A percentile compares a stretch with the other conserved stretches of the same genome.
phyloP scores from a whole-genome alignment of 2,329 filamentous ascomycete species.

The Penicillium sp. region DNA sequence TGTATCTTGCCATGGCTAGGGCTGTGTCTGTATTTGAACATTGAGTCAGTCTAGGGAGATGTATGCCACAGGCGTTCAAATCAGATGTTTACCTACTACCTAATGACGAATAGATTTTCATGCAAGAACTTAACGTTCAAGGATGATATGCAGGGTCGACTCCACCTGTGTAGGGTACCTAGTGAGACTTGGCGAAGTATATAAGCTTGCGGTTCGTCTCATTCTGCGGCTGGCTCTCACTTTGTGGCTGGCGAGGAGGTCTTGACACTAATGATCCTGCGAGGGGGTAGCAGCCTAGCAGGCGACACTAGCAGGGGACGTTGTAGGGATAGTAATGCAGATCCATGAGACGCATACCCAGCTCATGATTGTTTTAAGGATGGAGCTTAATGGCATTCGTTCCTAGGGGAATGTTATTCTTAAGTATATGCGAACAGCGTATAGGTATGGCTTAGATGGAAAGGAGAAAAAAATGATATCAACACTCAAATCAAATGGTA shows the following conservation, averaged over 20 bases:
- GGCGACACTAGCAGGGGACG: too few species aligned
- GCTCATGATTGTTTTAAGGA: too few species aligned
- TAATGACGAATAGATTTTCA: neutral
- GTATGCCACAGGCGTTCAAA: too few species aligned
- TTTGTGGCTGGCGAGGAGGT: neutral
- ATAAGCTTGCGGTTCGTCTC: neutral
- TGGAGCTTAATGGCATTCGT: too few species aligned
- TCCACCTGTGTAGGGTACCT: too few species aligned
- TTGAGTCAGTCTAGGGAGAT: too few species aligned
- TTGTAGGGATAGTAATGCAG: too few species aligned
- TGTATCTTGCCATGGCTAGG: neutral
- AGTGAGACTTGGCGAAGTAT: neutral
- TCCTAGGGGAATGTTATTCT: too few species aligned
- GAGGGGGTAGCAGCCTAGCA: too few species aligned
- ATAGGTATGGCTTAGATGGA: neutral
- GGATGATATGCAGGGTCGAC: neutral
- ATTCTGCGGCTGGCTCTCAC: neutral
- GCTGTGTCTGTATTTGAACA: neutral
- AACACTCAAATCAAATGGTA: conserved; percentile 22
- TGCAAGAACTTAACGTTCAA: neutral
- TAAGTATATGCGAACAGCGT: neutral
- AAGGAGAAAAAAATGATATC: conserved; percentile 16
- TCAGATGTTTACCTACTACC: too few species aligned
- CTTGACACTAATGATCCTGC: neutral
- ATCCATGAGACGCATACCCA: too few species aligned